These are phyloP conservation scores for Hyphodiscus hymeniophilus DNA, from an alignment of 495 filamentous ascomycete genomes.

Conservation along the genomic window DNA sequence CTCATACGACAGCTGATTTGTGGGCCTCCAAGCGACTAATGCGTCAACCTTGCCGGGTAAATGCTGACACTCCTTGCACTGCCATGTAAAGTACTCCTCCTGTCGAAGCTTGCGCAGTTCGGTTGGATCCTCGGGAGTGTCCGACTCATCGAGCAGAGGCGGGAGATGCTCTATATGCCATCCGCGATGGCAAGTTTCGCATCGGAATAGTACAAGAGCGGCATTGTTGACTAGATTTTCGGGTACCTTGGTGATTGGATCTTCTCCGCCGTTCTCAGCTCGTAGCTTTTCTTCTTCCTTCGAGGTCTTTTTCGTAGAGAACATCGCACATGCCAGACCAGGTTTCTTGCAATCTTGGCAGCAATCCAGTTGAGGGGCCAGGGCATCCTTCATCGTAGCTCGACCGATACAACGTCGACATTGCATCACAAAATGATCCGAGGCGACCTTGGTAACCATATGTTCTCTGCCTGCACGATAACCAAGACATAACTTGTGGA, in stretches of 20 bases:
- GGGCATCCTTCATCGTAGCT: slow-evolving; percentile 55
- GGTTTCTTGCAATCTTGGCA: slow-evolving; percentile 60
- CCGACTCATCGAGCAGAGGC: slow-evolving; percentile 25
- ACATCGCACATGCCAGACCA: slow-evolving; percentile 58
- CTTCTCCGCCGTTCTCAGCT: slow-evolving; percentile 64
- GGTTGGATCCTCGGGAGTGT: slow-evolving; percentile 30
- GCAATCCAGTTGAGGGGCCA: slow-evolving; percentile 56
- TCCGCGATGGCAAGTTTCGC: slow-evolving; percentile 62
- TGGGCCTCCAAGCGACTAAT: slow-evolving; percentile 82
- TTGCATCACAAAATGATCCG: slow-evolving; percentile 76
- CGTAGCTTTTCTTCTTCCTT: slow-evolving; percentile 77
- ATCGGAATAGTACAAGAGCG: slow-evolving; percentile 75
- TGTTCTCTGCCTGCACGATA: slow-evolving; percentile 67
- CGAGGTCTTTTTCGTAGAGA: slow-evolving; percentile 56
- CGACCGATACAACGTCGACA: slow-evolving; percentile 75
- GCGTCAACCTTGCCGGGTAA: slow-evolving; percentile 45
- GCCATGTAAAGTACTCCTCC: slow-evolving; percentile 62
- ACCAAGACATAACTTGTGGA: slow-evolving; percentile 77
- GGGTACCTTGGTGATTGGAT: slow-evolving; percentile 61
- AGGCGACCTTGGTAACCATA: slow-evolving; percentile 81
- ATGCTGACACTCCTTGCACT: slow-evolving; percentile 63
- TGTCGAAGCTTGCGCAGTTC: slow-evolving; percentile 40
- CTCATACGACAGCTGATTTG: slow-evolving; percentile 39
- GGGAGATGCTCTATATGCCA: slow-evolving; percentile 81
- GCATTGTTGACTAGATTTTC: slow-evolving; percentile 61